Evolutionary conservation across 2,329 filamentous ascomycete genomes (phyloP).

Genomic region (Coniochaeta sp.): DNA sequence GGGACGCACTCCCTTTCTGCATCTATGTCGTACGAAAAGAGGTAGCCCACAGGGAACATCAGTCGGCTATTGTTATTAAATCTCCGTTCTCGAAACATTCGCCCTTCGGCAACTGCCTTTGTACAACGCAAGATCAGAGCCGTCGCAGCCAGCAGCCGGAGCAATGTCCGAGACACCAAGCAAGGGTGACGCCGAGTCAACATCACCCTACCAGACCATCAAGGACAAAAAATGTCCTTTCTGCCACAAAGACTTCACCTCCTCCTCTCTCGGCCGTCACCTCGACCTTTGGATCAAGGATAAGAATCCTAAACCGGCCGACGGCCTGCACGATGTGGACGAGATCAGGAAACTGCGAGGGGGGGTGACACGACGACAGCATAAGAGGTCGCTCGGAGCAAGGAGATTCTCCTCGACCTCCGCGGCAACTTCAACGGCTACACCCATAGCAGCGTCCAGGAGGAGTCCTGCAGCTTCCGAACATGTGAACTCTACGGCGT

Average conservation of each 20-base stretch:
- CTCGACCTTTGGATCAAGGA: conserved; percentile 91
- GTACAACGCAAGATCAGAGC: neutral
- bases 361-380: conserved; percentile 78
- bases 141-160: neutral
- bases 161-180: conserved; percentile 2
- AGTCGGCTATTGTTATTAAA: neutral
- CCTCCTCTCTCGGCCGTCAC: conserved; percentile 85
- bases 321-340: conserved; percentile 85
- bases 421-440: conserved; percentile 15
- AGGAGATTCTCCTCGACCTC: conserved; percentile 53
- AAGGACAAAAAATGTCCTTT: conserved; percentile 89
- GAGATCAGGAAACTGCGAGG: conserved; percentile 79
- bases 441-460: conserved; percentile 30
- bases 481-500: conserved; percentile 21
- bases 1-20: neutral
- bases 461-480: conserved; percentile 32
- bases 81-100: neutral
- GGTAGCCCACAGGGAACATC: neutral
- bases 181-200: neutral
- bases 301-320: conserved; percentile 80
- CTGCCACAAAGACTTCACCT: conserved; percentile 85
- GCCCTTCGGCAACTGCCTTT: neutral
- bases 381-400: conserved; percentile 51
- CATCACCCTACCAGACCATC: conserved; percentile 27
- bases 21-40: neutral